Conservation (phyloP, 495 filamentous ascomycete genomes). For the Penicillium pancosmium region DNA sequence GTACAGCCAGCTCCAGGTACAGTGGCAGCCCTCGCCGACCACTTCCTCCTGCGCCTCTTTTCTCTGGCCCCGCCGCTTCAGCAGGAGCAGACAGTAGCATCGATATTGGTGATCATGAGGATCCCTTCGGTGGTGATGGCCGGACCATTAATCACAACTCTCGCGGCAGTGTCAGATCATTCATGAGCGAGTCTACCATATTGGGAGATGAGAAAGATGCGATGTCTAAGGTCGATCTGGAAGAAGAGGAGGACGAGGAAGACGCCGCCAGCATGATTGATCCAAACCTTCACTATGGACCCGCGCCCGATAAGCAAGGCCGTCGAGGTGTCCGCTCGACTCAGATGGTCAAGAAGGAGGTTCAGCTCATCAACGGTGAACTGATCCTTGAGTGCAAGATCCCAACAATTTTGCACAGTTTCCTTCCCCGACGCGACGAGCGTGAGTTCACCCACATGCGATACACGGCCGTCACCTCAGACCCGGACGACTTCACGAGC, state of each 20-base stretch:
- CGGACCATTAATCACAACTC: slow-evolving; percentile 47
- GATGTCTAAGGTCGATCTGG: slow-evolving; percentile 45
- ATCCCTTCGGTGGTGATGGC: slow-evolving; percentile 72
- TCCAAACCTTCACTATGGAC: slow-evolving; percentile 72
- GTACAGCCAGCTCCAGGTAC: slow-evolving; percentile 85
- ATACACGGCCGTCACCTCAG: slow-evolving; percentile 99
- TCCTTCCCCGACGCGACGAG: slow-evolving; percentile 87
- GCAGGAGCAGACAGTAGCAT: slow-evolving; percentile 43
- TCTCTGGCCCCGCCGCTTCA: slow-evolving; percentile 52
- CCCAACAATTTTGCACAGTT: slow-evolving; percentile 94
- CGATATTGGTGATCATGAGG: slow-evolving; percentile 64
- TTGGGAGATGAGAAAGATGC: slow-evolving; percentile 58
- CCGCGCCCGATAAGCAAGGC: slow-evolving; percentile 82
- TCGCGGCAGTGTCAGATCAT: slow-evolving; percentile 57
- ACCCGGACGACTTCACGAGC: slow-evolving; percentile 90
- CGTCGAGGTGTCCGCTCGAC: slow-evolving; percentile 81
- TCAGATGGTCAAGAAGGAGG: slow-evolving; percentile 91
- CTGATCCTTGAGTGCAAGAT: slow-evolving; percentile 99
- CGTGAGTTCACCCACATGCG: slow-evolving; percentile 99
- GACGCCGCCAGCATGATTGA: slow-evolving; percentile 37
- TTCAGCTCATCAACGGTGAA: slow-evolving; percentile 94
- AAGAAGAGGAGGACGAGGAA: slow-evolving; percentile 50
- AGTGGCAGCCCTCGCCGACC: slow-evolving; percentile 82
- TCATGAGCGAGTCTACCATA: slow-evolving; percentile 66
- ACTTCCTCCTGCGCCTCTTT: slow-evolving; percentile 91